Evolutionary conservation across 306 rosid species (phyloP), one percentile per base, ranked within the genome.

Genomic region (Corylus avellana): DNA sequence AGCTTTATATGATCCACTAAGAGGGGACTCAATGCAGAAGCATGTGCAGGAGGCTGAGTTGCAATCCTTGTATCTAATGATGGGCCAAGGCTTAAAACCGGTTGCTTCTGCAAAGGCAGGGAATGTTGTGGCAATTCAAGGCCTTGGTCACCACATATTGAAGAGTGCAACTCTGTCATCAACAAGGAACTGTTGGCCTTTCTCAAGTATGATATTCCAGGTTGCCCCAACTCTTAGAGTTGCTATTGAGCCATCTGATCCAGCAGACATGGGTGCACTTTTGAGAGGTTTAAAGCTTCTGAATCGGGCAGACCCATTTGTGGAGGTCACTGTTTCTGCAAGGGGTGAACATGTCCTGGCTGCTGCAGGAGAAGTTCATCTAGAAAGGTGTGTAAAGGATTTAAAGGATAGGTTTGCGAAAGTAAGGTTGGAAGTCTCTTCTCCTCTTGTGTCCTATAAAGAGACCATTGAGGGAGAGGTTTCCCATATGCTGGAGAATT

Each of bases 281-380:
- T 81, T 82, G 87, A 91, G 85, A 81, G 98, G 98, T 39, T 81
- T 92, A 82, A 84, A 85, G 90, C 98, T 94, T 86, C 70, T 94
- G 50, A 94, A 92, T 82, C 84, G 92, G 50, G 98, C 98, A 0
- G 98, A 94, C 78, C 97, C 98, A 3, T 92, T 92, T 85, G 97
- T 92, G 42, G 97, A 91, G 92, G 92, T 92, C 68, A 88, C 91
- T 8, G 93, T 88, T 83, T 91, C 94, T 66, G 91, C 86, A 0
- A 88, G 97, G 83, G 98, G 98, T 56, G 97, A 92, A 75, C 92
- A 89, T 75, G 93, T 94, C 49, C 85, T 94, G 71, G 87, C 94
- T 71, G 98, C 97, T 4, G 97, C 97, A 1, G 98, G 98, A 49
- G 98, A 94, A 81, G 97, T 94, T 78, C 97, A 92, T 86, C 97